Conservation (phyloP, 306 rosid species). For the Dryas alaskensis region DNA sequence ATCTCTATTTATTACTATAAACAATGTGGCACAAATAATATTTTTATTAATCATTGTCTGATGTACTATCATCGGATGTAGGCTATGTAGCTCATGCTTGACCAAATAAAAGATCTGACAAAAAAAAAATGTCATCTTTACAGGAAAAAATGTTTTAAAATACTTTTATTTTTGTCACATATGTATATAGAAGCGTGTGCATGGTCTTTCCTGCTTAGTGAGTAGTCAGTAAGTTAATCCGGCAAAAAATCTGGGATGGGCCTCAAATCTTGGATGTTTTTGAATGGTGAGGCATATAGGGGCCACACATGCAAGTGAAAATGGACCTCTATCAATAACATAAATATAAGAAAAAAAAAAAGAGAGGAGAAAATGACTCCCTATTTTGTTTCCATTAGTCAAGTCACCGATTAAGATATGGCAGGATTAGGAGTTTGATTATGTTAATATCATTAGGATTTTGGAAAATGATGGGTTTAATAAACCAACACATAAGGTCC, state of each 20-base stretch:
- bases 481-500: background rate
- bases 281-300: constrained; percentile 37
- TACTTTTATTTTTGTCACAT: background rate
- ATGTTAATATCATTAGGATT: background rate
- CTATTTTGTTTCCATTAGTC: constrained; percentile 16
- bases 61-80: too few species aligned
- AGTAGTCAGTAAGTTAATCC: background rate
- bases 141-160: too few species aligned
- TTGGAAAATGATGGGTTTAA: background rate
- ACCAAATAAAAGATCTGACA: too few species aligned
- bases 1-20: too few species aligned
- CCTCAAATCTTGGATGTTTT: constrained; percentile 37
- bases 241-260: constrained; percentile 35
- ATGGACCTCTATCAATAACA: constrained; percentile 33
- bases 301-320: constrained; percentile 57
- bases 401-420: background rate
- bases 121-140: too few species aligned
- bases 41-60: too few species aligned
- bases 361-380: background rate
- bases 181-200: background rate
- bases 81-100: too few species aligned
- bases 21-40: too few species aligned
- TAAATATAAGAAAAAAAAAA: too few species aligned
- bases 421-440: background rate
- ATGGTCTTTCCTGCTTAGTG: background rate